Conservation (phyloP, 148 eudicot genomes). For the Oxyria digyna region DNA sequence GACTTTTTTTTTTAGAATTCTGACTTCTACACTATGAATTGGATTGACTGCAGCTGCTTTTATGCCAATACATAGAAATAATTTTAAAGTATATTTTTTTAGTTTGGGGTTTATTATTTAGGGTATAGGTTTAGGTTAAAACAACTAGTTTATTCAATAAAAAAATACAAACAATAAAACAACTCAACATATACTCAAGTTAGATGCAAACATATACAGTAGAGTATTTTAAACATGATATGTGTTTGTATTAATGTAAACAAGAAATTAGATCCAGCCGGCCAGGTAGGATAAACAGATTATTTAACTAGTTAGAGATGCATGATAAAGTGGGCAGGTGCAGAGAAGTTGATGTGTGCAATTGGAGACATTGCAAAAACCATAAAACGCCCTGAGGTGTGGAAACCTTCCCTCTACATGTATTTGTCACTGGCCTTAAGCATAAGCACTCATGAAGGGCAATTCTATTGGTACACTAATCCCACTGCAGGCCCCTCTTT, state of each 20-base stretch:
- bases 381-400: constrained; percentile 36
- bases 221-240: background rate
- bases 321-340: constrained; percentile 18
- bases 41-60: too few relatives aligned
- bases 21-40: too few relatives aligned
- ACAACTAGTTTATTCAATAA: too few relatives aligned
- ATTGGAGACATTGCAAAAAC: constrained; percentile 36
- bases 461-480: constrained; percentile 62
- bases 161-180: too few relatives aligned
- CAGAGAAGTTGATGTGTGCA: constrained; percentile 26
- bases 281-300: too few relatives aligned
- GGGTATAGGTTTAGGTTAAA: too few relatives aligned
- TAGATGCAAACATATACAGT: background rate
- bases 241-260: background rate
- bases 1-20: too few relatives aligned
- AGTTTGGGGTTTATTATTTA: too few relatives aligned
- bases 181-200: background rate
- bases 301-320: too few relatives aligned
- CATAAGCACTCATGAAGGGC: constrained; percentile 67
- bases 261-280: background rate
- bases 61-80: too few relatives aligned
- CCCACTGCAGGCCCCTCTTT: constrained; percentile 44
- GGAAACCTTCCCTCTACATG: constrained; percentile 68
- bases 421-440: constrained; percentile 45
- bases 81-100: too few relatives aligned